phyloP scores from a whole-genome alignment of 2,329 filamentous ascomycete genomes.

The Rhynchosporium agropyri region DNA sequence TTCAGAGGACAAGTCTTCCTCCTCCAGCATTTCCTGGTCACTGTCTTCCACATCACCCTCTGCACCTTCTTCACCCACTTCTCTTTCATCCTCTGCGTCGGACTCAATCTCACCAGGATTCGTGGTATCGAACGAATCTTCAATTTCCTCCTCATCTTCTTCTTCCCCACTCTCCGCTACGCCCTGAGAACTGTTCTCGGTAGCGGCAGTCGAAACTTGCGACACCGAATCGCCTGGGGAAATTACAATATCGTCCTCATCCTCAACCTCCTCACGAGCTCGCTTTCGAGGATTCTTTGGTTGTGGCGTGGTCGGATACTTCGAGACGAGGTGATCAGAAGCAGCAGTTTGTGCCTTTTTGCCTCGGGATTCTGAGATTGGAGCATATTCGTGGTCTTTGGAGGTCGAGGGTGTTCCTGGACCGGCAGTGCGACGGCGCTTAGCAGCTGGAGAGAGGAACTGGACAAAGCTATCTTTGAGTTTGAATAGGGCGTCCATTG shows the following conservation, averaged over 20 bases:
- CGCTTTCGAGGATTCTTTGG: constrained; percentile 37
- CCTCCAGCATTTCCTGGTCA: constrained; percentile 19
- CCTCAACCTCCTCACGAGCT: constrained; percentile 32
- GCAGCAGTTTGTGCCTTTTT: constrained; percentile 26
- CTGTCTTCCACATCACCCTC: constrained; percentile 12
- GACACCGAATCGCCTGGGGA: constrained; percentile 35
- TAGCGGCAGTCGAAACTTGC: constrained; percentile 6
- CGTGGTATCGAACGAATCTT: too few relatives aligned
- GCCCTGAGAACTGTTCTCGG: constrained; percentile 15
- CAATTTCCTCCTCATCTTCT: background rate
- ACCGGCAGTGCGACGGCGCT: constrained; percentile 40
- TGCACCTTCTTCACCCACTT: constrained; percentile 18
- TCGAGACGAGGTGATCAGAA: constrained; percentile 24
- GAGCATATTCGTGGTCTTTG: constrained; percentile 26
- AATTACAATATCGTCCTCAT: constrained; percentile 26
- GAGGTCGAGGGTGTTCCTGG: constrained; percentile 30
- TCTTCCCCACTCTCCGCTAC: constrained; percentile 13
- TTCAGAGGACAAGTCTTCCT: constrained; percentile 7
- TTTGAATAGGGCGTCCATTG: constrained; percentile 38
- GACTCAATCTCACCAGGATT: constrained; percentile 10
- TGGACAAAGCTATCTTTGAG: constrained; percentile 38
- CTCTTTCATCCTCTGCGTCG: constrained; percentile 17
- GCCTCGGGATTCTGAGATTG: constrained; percentile 30
- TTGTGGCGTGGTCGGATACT: constrained; percentile 27
- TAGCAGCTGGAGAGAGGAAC: constrained; percentile 38